phyloP scores from a whole-genome alignment of 805 yeast species.

The Candida coleopterorum region DNA sequence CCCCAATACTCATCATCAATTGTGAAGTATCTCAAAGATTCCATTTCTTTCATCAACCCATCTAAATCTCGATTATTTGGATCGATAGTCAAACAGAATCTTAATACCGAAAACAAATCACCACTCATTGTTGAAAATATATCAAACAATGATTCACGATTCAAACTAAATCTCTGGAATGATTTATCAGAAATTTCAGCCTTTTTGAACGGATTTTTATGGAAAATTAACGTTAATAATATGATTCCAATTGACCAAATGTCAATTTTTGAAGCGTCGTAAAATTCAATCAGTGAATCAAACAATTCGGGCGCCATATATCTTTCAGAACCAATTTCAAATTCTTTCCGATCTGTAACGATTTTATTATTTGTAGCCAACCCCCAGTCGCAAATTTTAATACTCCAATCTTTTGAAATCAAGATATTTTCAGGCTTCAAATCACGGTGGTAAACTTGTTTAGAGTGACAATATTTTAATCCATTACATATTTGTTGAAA shows the following conservation, averaged over 20 bases:
- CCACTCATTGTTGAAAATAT: conserved; percentile 85
- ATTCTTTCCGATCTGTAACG: conserved; percentile 52
- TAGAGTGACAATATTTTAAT: conserved; percentile 45
- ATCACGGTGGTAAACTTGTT: conserved; percentile 50
- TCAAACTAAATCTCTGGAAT: conserved; percentile 78
- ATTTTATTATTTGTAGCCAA: conserved; percentile 48
- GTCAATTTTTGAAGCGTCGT: conserved; percentile 79
- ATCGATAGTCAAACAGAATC: conserved; percentile 75
- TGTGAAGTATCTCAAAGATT: conserved; percentile 62
- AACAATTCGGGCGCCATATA: conserved; percentile 95
- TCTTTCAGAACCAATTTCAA: conserved; percentile 85
- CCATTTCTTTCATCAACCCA: conserved; percentile 56
- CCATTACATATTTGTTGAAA: conserved; percentile 48
- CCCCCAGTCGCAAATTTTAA: conserved; percentile 57
- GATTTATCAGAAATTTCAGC: conserved; percentile 79
- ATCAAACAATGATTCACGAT: conserved; percentile 87
- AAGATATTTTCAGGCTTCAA: conserved; percentile 55
- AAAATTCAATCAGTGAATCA: conserved; percentile 53
- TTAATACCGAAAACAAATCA: conserved; percentile 79
- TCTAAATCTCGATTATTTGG: conserved; percentile 75
- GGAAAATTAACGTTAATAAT: conserved; percentile 78
- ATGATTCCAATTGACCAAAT: conserved; percentile 89
- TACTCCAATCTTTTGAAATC: conserved; percentile 51
- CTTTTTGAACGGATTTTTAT: conserved; percentile 78
- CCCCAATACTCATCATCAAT: conserved; percentile 63